Conservation (phyloP, 305 asterid species). For the Fraxinus dipetala region DNA sequence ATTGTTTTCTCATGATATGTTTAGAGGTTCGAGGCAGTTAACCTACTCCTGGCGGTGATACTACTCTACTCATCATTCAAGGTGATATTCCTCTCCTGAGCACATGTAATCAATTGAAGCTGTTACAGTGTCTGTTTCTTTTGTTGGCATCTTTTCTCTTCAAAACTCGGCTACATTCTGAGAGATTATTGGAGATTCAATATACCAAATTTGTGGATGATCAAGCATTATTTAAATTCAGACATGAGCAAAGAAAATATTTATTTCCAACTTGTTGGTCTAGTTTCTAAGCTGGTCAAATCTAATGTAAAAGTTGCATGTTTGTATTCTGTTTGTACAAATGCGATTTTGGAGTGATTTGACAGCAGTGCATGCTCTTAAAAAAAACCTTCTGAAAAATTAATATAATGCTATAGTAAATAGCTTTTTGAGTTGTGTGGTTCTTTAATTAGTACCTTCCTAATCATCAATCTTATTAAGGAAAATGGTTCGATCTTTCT, state of each 20-base stretch:
- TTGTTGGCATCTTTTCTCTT: slow-evolving; percentile 2
- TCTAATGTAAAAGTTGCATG: neutral
- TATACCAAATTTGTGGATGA: slow-evolving; percentile 1
- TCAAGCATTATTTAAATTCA: neutral
- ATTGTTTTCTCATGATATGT: slow-evolving; percentile 26
- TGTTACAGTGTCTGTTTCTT: slow-evolving; percentile 11
- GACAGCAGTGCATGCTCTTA: neutral
- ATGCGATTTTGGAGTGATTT: neutral
- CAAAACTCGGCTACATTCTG: neutral
- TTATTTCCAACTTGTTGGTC: neutral
- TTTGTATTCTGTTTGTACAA: neutral
- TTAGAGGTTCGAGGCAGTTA: slow-evolving; percentile 76
- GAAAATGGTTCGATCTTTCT: neutral
- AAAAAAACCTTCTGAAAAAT: neutral
- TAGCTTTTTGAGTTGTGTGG: neutral
- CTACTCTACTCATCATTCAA: slow-evolving; percentile 89
- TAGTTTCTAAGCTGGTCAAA: slow-evolving; percentile 4
- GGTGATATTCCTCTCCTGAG: slow-evolving; percentile 47
- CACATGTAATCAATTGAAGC: neutral
- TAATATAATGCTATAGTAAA: slow-evolving; percentile 2
- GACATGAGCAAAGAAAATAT: slow-evolving; percentile 4
- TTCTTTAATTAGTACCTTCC: neutral
- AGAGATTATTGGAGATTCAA: neutral
- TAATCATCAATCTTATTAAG: neutral
- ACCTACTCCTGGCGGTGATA: slow-evolving; percentile 67